A percentile compares a stretch with the other conserved stretches of the same genome.
Conservation (phyloP, 2,329 filamentous ascomycete genomes). For the Apiospora koreana region DNA sequence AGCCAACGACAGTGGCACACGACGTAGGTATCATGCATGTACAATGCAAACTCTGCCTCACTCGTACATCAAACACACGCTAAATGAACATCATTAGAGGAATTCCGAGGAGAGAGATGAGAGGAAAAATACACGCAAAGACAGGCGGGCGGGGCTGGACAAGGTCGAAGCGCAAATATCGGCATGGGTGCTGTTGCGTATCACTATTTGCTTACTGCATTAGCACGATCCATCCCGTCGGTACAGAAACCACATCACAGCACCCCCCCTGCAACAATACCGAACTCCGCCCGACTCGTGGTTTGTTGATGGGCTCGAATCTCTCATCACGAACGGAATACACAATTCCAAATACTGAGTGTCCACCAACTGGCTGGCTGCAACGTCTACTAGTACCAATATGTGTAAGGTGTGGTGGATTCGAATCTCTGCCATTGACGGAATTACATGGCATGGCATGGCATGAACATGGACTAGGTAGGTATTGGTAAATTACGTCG, state of each 20-base stretch:
- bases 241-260: neutral
- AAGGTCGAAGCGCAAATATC: neutral
- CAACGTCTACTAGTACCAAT: neutral
- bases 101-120: neutral
- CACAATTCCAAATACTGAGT: neutral
- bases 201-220: neutral
- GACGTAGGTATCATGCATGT: neutral
- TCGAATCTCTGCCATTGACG: too few species aligned
- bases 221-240: constrained; percentile 7
- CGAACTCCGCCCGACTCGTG: neutral
- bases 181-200: neutral
- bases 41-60: neutral
- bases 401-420: too few species aligned
- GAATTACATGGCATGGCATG: neutral
- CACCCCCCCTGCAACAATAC: neutral
- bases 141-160: neutral
- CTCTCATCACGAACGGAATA: neutral
- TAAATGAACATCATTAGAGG: neutral
- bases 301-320: neutral
- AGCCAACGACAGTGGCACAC: neutral
- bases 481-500: neutral
- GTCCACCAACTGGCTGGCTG: neutral
- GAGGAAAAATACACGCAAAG: neutral
- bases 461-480: neutral
- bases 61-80: neutral